A percentile compares a stretch with the other conserved stretches of the same genome.
These are phyloP conservation scores for Leccinum obscurum DNA, from an alignment of 768 basidiomycete species.

Conservation along the genomic window DNA sequence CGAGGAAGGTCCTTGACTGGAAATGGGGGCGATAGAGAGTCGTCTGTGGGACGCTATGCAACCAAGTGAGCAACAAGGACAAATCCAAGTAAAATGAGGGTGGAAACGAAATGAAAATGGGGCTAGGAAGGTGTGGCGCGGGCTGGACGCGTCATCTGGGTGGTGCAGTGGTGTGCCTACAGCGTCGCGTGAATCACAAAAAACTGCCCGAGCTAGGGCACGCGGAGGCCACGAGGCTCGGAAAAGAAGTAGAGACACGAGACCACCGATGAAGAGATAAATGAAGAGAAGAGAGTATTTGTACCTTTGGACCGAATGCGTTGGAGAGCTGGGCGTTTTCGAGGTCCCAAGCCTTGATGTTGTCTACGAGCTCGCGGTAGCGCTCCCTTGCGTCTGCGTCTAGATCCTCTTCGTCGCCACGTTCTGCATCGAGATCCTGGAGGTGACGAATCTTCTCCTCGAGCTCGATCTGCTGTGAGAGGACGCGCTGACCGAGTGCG, in stretches of 20 bases:
- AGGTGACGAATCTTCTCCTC: conserved; percentile 85
- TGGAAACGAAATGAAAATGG: conserved; percentile 2
- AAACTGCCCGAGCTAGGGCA: not conserved
- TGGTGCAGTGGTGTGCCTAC: not conserved
- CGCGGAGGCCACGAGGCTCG: conserved; percentile 19
- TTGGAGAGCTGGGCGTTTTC: conserved; percentile 78
- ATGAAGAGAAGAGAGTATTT: conserved; percentile 23
- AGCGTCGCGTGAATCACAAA: not conserved
- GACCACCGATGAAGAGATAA: not conserved
- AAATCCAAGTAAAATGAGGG: not conserved
- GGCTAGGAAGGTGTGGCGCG: not conserved
- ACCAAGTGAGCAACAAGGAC: conserved; percentile 8
- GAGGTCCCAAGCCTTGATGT: conserved; percentile 72
- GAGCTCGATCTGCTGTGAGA: conserved; percentile 91
- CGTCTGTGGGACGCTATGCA: conserved; percentile 46
- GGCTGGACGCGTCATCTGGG: conserved; percentile 1
- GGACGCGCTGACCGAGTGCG: conserved; percentile 89
- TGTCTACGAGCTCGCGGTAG: conserved; percentile 75
- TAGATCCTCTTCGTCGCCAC: conserved; percentile 60
- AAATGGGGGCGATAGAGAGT: conserved; percentile 45
- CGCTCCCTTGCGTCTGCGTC: conserved; percentile 69
- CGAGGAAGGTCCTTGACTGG: conserved; percentile 54
- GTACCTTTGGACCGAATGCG: conserved; percentile 65
- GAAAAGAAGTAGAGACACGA: conserved; percentile 1
- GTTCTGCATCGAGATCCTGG: conserved; percentile 68